Percentiles rank a stretch among this genome's conserved stretches.
Evolutionary conservation across 805 yeast genomes (phyloP).

Genomic region (Kockiozyma suomiensis): DNA sequence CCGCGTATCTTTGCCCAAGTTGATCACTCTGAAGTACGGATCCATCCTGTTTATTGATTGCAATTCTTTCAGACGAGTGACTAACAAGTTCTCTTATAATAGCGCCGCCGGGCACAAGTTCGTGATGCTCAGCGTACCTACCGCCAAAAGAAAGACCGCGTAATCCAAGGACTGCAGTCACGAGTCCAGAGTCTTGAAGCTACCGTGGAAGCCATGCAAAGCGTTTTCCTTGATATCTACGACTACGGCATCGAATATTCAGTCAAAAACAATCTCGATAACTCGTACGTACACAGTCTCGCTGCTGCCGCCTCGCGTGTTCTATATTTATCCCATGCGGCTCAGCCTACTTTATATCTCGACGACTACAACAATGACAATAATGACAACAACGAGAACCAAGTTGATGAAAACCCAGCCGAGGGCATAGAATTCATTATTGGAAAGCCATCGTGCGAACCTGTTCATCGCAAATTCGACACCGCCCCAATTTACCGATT

Average conservation of each 20-base stretch:
- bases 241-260: constrained; percentile 13
- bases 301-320: constrained; percentile 11
- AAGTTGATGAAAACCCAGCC: background rate
- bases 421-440: background rate
- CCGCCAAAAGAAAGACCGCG: constrained; percentile 20
- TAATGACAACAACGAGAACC: background rate
- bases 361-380: background rate
- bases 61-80: background rate
- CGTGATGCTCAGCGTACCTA: constrained; percentile 26
- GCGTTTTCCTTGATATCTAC: constrained; percentile 13
- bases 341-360: background rate
- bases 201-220: constrained; percentile 12
- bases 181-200: constrained; percentile 12
- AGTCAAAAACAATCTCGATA: background rate
- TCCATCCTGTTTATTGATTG: background rate
- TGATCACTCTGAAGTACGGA: background rate
- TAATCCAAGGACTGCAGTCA: constrained; percentile 8
- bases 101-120: constrained; percentile 22
- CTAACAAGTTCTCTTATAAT: background rate
- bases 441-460: background rate
- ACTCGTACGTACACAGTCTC: background rate
- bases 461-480: background rate
- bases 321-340: constrained; percentile 4
- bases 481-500: constrained; percentile 3
- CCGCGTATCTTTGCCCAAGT: background rate